Evolutionary conservation across 495 filamentous ascomycete genomes (phyloP), one percentile per base, ranked within the genome.

Genomic region (Cercophora samala): DNA sequence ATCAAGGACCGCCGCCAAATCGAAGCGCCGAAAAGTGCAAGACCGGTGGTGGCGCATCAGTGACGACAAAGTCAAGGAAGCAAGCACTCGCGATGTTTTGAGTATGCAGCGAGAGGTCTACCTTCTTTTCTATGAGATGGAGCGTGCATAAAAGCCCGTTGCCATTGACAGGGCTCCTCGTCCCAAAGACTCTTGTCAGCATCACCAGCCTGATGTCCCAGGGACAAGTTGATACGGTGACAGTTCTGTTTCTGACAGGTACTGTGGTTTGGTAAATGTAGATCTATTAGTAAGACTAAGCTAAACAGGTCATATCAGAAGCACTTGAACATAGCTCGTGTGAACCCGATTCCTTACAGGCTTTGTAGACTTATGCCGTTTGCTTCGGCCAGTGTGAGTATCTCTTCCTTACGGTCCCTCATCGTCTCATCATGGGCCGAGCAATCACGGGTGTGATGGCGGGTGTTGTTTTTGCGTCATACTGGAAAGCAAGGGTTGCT

Each of bases 41-140:
- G 85, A 91, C 70, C 85, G 91, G 21, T 99, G 95, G 95, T 99
- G 95, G 95, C 86, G 95, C 17, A 97, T 99, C 59, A 97, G 93
- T 52, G 95, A 99, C 74, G 95, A 98, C 46, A 97, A 97, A 74
- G 85, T 98, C 65, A 96, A 94, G 73, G 94, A 97, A 73, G 89
- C 91, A 65, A 95, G 90, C 77, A 98, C 93, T 2, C 87, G 85
- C 60, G 94, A 99, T 62, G 92, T 99, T 22, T 74, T 99, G 63
- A 85, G 85, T 11, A 97, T 97, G 94, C 93, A 97, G 76, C 89
- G 88, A 69, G 95, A 97, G 76, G 94, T 97, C 0, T 99, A 98
- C 76, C 78, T 99, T 70, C 80, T 99, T 25, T 99, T 99, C 75
- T 99, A 99, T 74, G 94, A 97, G 77, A 77, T 93, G 67, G 91